These are phyloP conservation scores for Alternaria sp. DNA, from an alignment of 2,329 filamentous ascomycete species.

Conservation along the genomic window DNA sequence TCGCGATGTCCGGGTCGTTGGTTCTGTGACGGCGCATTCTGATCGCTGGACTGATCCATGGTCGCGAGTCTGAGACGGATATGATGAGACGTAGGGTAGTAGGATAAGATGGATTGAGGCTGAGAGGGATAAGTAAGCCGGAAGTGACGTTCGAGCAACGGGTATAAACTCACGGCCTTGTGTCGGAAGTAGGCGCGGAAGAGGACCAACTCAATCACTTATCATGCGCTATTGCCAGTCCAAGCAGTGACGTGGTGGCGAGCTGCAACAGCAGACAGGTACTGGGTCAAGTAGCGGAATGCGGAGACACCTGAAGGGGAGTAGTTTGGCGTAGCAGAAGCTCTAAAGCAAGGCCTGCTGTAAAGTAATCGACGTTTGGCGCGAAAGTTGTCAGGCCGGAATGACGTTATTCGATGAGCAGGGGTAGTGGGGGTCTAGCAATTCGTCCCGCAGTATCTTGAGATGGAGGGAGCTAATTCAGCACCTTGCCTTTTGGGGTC, in stretches of 20 bases:
- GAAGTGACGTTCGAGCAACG: background rate
- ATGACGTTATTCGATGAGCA: constrained; percentile 42
- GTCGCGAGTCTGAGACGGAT: constrained; percentile 12
- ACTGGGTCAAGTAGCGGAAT: constrained; percentile 5
- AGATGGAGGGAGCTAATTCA: constrained; percentile 7
- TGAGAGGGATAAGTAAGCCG: constrained; percentile 8
- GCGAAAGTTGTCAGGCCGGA: constrained; percentile 20
- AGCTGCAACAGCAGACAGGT: constrained; percentile 22
- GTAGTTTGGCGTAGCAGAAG: constrained; percentile 3
- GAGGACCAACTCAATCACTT: constrained; percentile 19
- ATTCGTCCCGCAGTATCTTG: constrained; percentile 18
- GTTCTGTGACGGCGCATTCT: constrained; percentile 27
- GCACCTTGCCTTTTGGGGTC: background rate
- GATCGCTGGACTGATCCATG: constrained; percentile 36
- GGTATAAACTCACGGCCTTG: constrained; percentile 25
- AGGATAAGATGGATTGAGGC: constrained; percentile 6
- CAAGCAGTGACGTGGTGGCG: constrained; percentile 27
- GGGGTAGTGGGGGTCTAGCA: constrained; percentile 28
- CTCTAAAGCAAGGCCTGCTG: constrained; percentile 25
- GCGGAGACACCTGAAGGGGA: constrained; percentile 4
- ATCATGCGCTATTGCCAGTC: constrained; percentile 38
- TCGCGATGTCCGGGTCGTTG: constrained; percentile 58
- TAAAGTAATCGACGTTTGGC: constrained; percentile 8
- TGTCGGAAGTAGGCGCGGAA: constrained; percentile 26
- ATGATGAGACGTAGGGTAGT: constrained; percentile 7